phyloP scores from a whole-genome alignment of 176 grass and related monocot genomes.

The Phoenix dactylifera region DNA sequence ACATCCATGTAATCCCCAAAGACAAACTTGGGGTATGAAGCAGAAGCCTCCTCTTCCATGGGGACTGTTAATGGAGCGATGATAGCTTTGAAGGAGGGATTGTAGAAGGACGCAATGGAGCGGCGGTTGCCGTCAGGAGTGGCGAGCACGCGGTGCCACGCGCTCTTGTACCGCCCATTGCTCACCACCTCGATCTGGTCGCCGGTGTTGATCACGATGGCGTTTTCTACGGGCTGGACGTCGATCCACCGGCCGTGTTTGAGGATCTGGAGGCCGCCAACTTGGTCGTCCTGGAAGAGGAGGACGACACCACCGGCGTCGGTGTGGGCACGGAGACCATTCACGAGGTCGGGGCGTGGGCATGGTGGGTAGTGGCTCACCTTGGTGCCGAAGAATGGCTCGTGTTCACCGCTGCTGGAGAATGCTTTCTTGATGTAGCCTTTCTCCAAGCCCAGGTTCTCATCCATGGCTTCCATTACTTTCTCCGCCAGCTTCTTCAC shows the following conservation, averaged over 20 bases:
- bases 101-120: slow-evolving; percentile 83
- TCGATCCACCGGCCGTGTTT: slow-evolving; percentile 58
- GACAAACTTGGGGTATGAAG: slow-evolving; percentile 46
- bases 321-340: slow-evolving; percentile 81
- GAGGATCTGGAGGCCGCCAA: slow-evolving; percentile 66
- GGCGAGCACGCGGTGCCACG: slow-evolving; percentile 76
- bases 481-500: slow-evolving; percentile 59
- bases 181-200: slow-evolving; percentile 89
- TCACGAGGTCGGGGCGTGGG: slow-evolving; percentile 50
- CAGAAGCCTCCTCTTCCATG: neutral
- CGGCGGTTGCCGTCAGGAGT: slow-evolving; percentile 56
- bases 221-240: slow-evolving; percentile 63
- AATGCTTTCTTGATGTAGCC: slow-evolving; percentile 51
- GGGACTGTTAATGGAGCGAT: slow-evolving; percentile 30
- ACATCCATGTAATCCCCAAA: slow-evolving; percentile 90
- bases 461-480: slow-evolving; percentile 63
- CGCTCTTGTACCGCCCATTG: slow-evolving; percentile 82
- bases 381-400: slow-evolving; percentile 50
- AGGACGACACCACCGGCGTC: slow-evolving; percentile 87
- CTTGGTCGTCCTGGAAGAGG: slow-evolving; percentile 79
- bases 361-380: slow-evolving; percentile 49
- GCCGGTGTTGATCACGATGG: slow-evolving; percentile 97
- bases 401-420: slow-evolving; percentile 31
- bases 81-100: slow-evolving; percentile 45
- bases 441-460: slow-evolving; percentile 48